phyloP scores from a whole-genome alignment of 2,329 filamentous ascomycete species.

The Aspergillus aculeatinus region DNA sequence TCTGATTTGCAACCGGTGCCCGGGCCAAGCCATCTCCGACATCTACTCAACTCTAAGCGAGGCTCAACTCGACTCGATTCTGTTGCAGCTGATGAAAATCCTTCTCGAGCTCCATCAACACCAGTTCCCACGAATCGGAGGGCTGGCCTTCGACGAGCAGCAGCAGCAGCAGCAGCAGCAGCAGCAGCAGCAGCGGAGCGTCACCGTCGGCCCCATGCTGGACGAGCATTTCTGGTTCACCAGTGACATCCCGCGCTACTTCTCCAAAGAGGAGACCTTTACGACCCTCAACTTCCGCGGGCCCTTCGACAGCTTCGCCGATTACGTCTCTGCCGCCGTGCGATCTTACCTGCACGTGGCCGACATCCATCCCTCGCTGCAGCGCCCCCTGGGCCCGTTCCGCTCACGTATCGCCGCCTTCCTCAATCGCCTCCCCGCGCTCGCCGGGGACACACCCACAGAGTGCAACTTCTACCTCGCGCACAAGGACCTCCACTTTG shows the following conservation, averaged over 20 bases:
- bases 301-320: neutral
- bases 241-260: neutral
- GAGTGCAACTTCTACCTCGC: neutral
- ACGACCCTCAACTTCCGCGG: neutral
- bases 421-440: neutral
- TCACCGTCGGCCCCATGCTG: neutral
- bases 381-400: neutral
- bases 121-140: neutral
- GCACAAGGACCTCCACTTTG: neutral
- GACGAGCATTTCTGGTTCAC: neutral
- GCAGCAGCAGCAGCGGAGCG: too few relatives aligned
- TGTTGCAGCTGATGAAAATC: neutral
- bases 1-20: neutral
- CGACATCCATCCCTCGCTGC: neutral
- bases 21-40: neutral
- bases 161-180: neutral
- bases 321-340: neutral
- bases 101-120: neutral
- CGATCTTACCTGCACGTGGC: neutral
- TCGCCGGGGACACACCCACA: neutral
- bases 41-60: neutral
- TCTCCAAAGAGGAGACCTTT: neutral
- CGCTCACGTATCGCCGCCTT: neutral
- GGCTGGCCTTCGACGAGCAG: neutral
- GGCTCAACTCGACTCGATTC: neutral